phyloP scores from a whole-genome alignment of 2,329 filamentous ascomycete species.

The Thielaviopsis euricoi region DNA sequence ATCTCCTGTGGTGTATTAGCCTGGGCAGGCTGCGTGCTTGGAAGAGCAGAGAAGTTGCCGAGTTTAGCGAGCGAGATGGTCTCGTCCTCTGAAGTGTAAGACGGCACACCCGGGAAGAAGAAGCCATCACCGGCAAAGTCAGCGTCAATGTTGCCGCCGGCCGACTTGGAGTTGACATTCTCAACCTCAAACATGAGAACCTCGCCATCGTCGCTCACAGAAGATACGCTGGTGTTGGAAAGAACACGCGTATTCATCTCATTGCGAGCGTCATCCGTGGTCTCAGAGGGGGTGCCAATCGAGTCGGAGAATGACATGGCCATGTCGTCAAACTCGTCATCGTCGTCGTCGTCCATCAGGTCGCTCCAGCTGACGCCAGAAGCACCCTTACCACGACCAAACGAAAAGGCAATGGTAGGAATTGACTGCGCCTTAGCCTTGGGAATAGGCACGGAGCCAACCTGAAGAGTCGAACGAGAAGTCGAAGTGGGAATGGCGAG shows the following conservation, averaged over 20 bases:
- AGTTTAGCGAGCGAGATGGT: background rate
- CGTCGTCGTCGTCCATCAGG: conserved; percentile 80
- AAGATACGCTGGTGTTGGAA: conserved; percentile 53
- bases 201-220: conserved; percentile 5
- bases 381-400: conserved; percentile 58
- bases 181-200: conserved; percentile 10
- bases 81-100: background rate
- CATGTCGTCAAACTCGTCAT: conserved; percentile 39
- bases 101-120: conserved; percentile 46
- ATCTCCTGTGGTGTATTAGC: background rate
- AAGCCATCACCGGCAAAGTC: conserved; percentile 53
- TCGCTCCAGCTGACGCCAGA: conserved; percentile 99
- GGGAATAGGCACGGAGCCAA: conserved; percentile 60
- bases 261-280: conserved; percentile 31
- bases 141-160: conserved; percentile 32
- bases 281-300: background rate
- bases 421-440: conserved; percentile 59
- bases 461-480: conserved; percentile 15
- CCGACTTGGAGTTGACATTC: conserved; percentile 19
- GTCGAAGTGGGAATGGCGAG: conserved; percentile 18
- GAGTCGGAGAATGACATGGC: conserved; percentile 11
- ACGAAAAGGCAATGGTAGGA: conserved; percentile 60
- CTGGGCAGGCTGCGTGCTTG: conserved; percentile 20
- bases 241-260: conserved; percentile 59
- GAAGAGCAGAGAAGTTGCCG: background rate